Base-by-base conservation (phyloP, 2,329 filamentous ascomycete species). In the Scleromitrula shiraiana region DNA sequence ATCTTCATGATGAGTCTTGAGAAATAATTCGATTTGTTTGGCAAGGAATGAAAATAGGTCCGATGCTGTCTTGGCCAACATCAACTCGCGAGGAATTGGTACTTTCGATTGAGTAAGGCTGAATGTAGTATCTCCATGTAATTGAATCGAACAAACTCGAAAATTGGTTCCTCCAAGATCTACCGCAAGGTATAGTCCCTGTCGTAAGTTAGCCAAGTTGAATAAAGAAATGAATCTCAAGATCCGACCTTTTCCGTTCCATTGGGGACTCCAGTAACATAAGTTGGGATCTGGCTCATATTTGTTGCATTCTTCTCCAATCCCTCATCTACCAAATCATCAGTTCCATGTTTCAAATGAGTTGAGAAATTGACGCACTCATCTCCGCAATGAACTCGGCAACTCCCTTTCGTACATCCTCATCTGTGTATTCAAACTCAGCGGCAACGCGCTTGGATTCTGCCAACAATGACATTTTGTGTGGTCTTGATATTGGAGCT, bases 151-250 rank as follows among this genome's bases (percentile, higher is more conserved):
- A 72, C 93, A 98, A 62, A 98, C 93, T 59, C 93, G 85, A 70
- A 97, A 95, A 72, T 98, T 98, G 56, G 93, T 98, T 60, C 93
- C 93, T 53, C 93, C 93, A n/a, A 98, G 78, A 64, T 98, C 93
- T 56, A 98, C 90, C 32, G 93, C 91, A 64, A 98, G 82, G 70
- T 96, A 98, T 32, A 96, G 75, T 40, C 93, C 93, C 88, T 59
- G 42, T 20, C 20, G 17, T 29, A 24, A 17, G 44, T 50, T 35
- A 50, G 41, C 22, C 37, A 26, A 23, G 17, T 27, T 23, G n/a
- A 35, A 9, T 7, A 33, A 27, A 44, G 23, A 38, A 9, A 15
- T 10, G 30, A 19, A 15, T 38, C 32, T 12, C 8, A 9, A 14
- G 35, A 30, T 15, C 59, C 60, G 70, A 91, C 89, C 83, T 96